Evolutionary conservation across 345 rosid species (phyloP), one percentile per base, ranked within the genome.

Genomic region (Mangifera indica): DNA sequence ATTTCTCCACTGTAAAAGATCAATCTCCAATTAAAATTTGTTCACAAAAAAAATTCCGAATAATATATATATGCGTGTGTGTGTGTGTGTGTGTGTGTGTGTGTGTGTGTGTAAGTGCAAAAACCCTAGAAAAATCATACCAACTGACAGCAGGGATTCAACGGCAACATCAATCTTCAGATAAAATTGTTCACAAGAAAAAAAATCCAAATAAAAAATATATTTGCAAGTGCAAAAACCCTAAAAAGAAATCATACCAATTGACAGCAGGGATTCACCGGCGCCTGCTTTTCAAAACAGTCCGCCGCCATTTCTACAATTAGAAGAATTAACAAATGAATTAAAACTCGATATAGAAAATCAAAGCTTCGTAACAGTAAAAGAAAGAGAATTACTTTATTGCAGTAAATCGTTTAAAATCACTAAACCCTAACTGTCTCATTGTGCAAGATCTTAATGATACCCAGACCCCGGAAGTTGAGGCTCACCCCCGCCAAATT

Each of bases 1-100:
- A 59, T 71, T 79, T 65, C 76, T 84, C 96, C 94, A 91, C 98
- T 93, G 75, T 7, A 53, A 25, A 71, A 18, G n/a, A 46, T 14
- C 32, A 51, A 25, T 37, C 17, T n/a, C 52, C 40, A n/a, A 52
- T 4, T 71, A 22, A 2, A 40, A 53, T 0, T 9, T 22, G 66
- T 13, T 11, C n/a, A n/a, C n/a, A n/a, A n/a, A n/a, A n/a, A n/a
- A n/a, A n/a, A n/a, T n/a, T n/a, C n/a, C n/a, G n/a, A n/a, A n/a
- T n/a, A n/a, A n/a, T n/a, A n/a, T n/a, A n/a, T n/a, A n/a, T n/a
- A n/a, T n/a, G n/a, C n/a, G n/a, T n/a, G n/a, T n/a, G n/a, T n/a
- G n/a, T n/a, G n/a, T n/a, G n/a, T n/a, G n/a, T n/a, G n/a, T n/a
- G n/a, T n/a, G n/a, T n/a, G n/a, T n/a, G n/a, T n/a, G n/a, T n/a